A percentile compares a stretch with the other conserved stretches of the same genome.
Evolutionary conservation across 495 filamentous ascomycete species (phyloP).

Genomic region (Neurospora pannonica): DNA sequence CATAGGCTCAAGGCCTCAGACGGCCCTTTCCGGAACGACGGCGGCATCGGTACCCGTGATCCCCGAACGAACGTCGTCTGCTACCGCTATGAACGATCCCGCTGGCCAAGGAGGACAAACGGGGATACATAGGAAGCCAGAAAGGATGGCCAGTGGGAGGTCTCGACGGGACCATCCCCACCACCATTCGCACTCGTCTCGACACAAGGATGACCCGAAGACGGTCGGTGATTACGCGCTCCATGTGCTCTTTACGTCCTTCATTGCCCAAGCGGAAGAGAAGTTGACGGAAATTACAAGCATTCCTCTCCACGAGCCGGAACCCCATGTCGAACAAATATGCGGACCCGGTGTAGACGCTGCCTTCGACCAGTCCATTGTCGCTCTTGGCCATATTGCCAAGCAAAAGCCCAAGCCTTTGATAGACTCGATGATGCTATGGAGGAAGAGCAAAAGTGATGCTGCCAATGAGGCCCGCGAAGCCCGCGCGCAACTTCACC

Average conservation of each 20-base stretch:
- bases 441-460: slow-evolving; percentile 92
- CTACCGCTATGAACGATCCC: slow-evolving; percentile 12
- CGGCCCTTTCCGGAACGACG: slow-evolving; percentile 35
- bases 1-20: slow-evolving; percentile 25
- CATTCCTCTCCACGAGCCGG: slow-evolving; percentile 54
- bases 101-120: slow-evolving; percentile 4
- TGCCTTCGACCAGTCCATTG: slow-evolving; percentile 91
- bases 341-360: slow-evolving; percentile 84
- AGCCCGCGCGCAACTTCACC: slow-evolving; percentile 49
- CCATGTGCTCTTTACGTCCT: slow-evolving; percentile 90
- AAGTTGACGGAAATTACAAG: slow-evolving; percentile 82
- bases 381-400: slow-evolving; percentile 85
- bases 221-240: slow-evolving; percentile 94
- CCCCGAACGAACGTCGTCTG: slow-evolving; percentile 27
- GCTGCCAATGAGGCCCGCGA: slow-evolving; percentile 56
- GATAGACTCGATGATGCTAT: slow-evolving; percentile 94
- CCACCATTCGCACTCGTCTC: slow-evolving; percentile 74
- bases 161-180: slow-evolving; percentile 62
- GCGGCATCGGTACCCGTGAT: slow-evolving; percentile 20
- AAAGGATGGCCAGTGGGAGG: slow-evolving; percentile 57
- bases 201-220: slow-evolving; percentile 64
- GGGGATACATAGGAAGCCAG: slow-evolving; percentile 39
- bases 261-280: slow-evolving; percentile 79
- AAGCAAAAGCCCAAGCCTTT: slow-evolving; percentile 89
- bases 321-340: slow-evolving; percentile 74